Percentiles rank a stretch among this genome's conserved stretches.
Conservation (phyloP, 352 stramenopile genomes). For the Pythium volutum region DNA sequence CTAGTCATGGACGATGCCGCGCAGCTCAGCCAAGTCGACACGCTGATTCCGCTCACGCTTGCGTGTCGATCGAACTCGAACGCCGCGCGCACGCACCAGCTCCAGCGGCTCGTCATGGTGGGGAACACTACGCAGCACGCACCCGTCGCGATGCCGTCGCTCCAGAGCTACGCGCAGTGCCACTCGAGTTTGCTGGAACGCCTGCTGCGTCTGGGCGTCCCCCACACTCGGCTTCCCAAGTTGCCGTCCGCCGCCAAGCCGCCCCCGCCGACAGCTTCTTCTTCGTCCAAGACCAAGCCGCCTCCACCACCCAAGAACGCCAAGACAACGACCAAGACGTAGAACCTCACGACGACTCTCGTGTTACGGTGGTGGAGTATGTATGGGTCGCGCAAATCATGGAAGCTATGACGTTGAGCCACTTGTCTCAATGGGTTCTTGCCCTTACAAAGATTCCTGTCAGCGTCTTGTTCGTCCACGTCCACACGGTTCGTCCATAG, state of each 20-base stretch:
- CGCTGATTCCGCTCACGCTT: conserved; percentile 90
- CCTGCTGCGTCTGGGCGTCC: conserved; percentile 91
- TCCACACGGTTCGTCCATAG: no score
- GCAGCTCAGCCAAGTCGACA: conserved; percentile 94
- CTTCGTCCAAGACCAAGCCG: conserved; percentile 7
- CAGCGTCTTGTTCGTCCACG: no score
- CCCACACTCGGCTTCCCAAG: conserved; percentile 42
- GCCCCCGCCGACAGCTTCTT: background rate
- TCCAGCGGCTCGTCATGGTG: conserved; percentile 94
- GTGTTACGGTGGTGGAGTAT: no score
- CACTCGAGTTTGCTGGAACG: conserved; percentile 96
- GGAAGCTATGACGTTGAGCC: no score
- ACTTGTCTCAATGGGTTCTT: no score
- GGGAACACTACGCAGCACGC: conserved; percentile 93
- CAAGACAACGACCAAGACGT: conserved; percentile 11
- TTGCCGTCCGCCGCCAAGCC: background rate
- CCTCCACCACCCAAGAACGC: conserved; percentile 6
- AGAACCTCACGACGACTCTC: background rate
- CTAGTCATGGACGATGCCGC: conserved; percentile 95
- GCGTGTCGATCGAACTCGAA: conserved; percentile 38
- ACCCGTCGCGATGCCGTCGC: conserved; percentile 81
- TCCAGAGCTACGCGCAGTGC: conserved; percentile 89
- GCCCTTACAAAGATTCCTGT: no score
- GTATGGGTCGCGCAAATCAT: no score
- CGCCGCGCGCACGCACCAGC: conserved; percentile 15